These are phyloP conservation scores for Claviceps sp. DNA, from an alignment of 2,329 filamentous ascomycete species.

Conservation along the genomic window DNA sequence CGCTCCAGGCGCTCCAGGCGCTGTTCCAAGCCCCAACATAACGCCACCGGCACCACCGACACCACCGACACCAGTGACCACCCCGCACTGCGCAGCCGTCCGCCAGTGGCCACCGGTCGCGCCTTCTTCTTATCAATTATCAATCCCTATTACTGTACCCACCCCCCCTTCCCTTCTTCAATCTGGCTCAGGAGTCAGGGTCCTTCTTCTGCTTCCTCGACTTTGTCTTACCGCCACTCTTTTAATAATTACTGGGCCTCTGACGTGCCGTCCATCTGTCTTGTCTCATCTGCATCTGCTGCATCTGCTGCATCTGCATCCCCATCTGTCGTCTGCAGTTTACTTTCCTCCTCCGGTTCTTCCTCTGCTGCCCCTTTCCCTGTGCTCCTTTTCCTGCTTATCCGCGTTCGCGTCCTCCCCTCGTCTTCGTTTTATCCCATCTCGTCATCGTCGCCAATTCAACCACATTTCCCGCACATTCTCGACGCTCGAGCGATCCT, in stretches of 20 bases:
- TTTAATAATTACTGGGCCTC: background rate
- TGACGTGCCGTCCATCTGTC: background rate
- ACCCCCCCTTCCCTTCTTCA: background rate
- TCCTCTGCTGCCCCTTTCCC: background rate
- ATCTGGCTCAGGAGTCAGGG: background rate
- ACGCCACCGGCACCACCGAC: background rate
- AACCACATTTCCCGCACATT: background rate
- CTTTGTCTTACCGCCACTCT: constrained; percentile 1
- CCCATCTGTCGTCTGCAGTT: background rate
- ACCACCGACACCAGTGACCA: background rate
- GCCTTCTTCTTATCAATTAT: background rate
- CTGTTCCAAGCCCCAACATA: background rate
- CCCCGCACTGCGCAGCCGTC: background rate
- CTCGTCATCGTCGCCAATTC: background rate
- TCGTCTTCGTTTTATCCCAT: background rate
- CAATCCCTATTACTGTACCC: background rate
- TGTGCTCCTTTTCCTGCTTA: background rate
- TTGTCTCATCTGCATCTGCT: background rate
- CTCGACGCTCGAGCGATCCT: background rate
- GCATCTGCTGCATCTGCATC: background rate
- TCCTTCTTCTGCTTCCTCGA: background rate
- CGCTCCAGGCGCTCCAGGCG: background rate
- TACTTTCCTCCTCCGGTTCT: background rate
- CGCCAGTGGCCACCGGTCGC: background rate
- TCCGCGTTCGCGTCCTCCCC: background rate